phyloP scores from a whole-genome alignment of 306 rosid species.

The Ormosia emarginata region DNA sequence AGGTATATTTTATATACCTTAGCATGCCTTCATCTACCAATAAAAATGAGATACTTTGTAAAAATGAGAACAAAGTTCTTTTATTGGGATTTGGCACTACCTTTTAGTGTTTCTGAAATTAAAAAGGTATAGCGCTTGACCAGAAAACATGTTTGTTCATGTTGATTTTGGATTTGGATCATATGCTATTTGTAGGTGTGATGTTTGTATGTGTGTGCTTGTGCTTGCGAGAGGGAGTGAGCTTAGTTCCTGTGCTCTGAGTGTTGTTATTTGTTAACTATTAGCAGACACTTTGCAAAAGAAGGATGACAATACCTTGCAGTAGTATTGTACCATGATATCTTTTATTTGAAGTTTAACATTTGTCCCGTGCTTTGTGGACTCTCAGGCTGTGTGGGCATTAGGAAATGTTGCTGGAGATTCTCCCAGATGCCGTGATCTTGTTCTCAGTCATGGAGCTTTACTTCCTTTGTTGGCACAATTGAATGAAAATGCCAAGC shows the following conservation, averaged over 20 bases:
- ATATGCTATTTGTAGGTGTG: background rate
- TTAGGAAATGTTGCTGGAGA: slow-evolving; percentile 97
- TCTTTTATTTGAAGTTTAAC: background rate
- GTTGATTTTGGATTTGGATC: background rate
- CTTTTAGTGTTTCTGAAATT: background rate
- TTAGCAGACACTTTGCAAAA: background rate
- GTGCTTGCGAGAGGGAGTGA: background rate
- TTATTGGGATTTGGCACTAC: too few species aligned
- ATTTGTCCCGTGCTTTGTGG: background rate
- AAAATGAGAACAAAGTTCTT: background rate
- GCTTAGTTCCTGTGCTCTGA: background rate
- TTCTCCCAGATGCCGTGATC: slow-evolving; percentile 92
- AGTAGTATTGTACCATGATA: background rate
- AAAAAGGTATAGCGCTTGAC: background rate
- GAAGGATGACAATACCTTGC: background rate
- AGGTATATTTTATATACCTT: slow-evolving; percentile 34
- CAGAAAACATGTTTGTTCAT: background rate
- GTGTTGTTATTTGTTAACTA: background rate
- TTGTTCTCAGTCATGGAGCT: slow-evolving; percentile 84
- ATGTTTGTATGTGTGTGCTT: background rate
- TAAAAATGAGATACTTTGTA: background rate
- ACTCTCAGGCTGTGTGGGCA: slow-evolving; percentile 85
- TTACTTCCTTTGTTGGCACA: slow-evolving; percentile 79
- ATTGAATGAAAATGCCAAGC: slow-evolving; percentile 87
- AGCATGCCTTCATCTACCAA: background rate